Conservation (phyloP, 1,284 basidiomycete species). For the Pyrrhoderma lamaoense region DNA sequence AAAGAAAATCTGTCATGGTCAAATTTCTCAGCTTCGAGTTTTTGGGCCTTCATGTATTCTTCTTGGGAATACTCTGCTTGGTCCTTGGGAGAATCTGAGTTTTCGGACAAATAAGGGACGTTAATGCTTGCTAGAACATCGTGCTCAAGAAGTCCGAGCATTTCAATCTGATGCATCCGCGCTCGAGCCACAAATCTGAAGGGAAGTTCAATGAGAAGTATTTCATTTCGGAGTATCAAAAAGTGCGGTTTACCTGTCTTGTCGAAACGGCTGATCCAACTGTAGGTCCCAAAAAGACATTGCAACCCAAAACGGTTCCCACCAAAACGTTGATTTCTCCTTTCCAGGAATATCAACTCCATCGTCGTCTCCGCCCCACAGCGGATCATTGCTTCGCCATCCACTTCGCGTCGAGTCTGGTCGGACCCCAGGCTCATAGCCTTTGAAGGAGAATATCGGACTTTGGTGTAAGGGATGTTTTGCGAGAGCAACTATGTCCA, state of each 20-base stretch:
- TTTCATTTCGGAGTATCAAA: background rate
- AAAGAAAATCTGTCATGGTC: conserved; percentile 60
- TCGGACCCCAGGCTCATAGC: conserved; percentile 41
- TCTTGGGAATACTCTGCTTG: conserved; percentile 14
- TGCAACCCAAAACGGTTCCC: conserved; percentile 82
- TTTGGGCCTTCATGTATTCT: conserved; percentile 7
- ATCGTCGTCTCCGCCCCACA: conserved; percentile 70
- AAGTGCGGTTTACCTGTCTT: conserved; percentile 53
- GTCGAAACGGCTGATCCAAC: conserved; percentile 79
- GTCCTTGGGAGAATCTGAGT: conserved; percentile 22
- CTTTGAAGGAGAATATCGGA: conserved; percentile 80
- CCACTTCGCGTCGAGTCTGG: conserved; percentile 39
- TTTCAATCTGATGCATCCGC: conserved; percentile 92
- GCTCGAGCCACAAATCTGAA: conserved; percentile 79
- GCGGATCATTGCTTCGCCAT: conserved; percentile 56
- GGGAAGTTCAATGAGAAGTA: conserved; percentile 8
- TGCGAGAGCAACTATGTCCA: conserved; percentile 86
- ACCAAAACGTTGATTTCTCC: conserved; percentile 62
- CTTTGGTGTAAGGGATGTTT: conserved; percentile 92
- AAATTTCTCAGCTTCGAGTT: conserved; percentile 56
- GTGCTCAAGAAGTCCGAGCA: conserved; percentile 85
- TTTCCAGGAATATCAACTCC: conserved; percentile 26
- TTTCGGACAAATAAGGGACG: conserved; percentile 60
- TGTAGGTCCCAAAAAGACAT: conserved; percentile 81
- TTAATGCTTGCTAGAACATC: conserved; percentile 83